Evolutionary conservation across 1,139 yeast species (phyloP).

Genomic region (Scheffersomyces illinoinensis): DNA sequence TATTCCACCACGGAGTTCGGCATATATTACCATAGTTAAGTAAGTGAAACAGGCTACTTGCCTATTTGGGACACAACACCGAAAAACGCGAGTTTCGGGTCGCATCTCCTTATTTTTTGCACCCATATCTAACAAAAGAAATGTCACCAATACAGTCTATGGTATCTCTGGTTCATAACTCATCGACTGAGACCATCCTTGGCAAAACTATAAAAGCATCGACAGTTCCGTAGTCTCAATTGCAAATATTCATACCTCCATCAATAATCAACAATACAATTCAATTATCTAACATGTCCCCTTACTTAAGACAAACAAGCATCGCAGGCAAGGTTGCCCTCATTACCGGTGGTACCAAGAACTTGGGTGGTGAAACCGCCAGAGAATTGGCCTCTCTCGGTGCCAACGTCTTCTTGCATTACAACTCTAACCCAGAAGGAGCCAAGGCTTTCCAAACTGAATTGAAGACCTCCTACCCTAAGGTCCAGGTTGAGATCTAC

Average conservation of each 20-base stretch:
- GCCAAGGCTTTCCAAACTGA: conserved; percentile 44
- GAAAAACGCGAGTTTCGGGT: not conserved
- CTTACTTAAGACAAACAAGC: not conserved
- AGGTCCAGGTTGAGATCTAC: conserved; percentile 43
- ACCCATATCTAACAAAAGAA: not conserved
- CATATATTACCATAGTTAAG: not conserved
- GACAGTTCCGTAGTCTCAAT: not conserved
- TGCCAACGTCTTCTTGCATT: conserved; percentile 57
- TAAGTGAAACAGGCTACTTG: not conserved
- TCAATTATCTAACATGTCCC: not conserved
- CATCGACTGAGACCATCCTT: not conserved
- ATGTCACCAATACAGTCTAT: no score
- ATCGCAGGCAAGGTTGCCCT: conserved; percentile 50
- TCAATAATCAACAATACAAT: not conserved
- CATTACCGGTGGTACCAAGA: conserved; percentile 68
- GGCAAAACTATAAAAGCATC: not conserved
- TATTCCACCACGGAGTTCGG: not conserved
- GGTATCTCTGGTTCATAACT: not conserved
- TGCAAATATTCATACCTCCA: not conserved
- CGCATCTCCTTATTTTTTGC: not conserved
- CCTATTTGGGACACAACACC: not conserved
- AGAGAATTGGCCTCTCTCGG: conserved; percentile 56
- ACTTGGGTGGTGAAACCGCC: conserved; percentile 62
- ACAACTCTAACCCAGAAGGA: conserved; percentile 42
- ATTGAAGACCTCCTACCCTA: conserved; percentile 25